Conservation (phyloP, 768 basidiomycete genomes). For the Amanita phalloides region DNA sequence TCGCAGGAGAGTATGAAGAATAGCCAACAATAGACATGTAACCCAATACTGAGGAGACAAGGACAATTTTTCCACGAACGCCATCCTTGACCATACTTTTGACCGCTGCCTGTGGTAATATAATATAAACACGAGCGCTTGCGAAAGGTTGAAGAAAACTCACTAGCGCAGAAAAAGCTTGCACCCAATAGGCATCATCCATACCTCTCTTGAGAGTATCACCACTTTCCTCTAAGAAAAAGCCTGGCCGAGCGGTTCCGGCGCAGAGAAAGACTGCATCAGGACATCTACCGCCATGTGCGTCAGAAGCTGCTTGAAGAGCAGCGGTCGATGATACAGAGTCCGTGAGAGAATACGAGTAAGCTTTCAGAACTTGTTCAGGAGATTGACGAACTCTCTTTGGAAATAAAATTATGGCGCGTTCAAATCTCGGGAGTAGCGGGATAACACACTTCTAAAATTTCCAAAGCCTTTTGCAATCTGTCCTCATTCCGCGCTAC, state of each 20-base stretch:
- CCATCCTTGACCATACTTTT: constrained; percentile 53
- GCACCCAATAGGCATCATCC: constrained; percentile 35
- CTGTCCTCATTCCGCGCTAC: constrained; percentile 66
- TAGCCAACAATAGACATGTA: constrained; percentile 74
- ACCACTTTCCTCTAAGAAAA: constrained; percentile 62
- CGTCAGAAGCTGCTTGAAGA: constrained; percentile 44
- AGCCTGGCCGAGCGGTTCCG: constrained; percentile 59
- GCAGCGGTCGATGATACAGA: constrained; percentile 47
- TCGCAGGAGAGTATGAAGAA: constrained; percentile 71
- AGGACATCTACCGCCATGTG: constrained; percentile 48
- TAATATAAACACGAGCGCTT: not conserved
- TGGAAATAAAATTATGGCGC: not conserved
- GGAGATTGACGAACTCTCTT: constrained; percentile 44
- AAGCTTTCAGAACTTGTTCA: constrained; percentile 49
- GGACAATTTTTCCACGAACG: constrained; percentile 57
- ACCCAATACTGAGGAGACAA: constrained; percentile 67
- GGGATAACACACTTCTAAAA: constrained; percentile 52
- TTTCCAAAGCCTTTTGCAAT: constrained; percentile 45
- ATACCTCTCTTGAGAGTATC: constrained; percentile 41
- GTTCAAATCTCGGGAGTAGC: constrained; percentile 16
- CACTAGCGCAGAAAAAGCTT: constrained; percentile 50
- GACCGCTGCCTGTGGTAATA: constrained; percentile 41
- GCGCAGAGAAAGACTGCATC: constrained; percentile 78
- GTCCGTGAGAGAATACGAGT: constrained; percentile 55
- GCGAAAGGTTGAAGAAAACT: constrained; percentile 6